Base-by-base conservation (phyloP, 257 asterid species). In the Solanum bulbocastanum region DNA sequence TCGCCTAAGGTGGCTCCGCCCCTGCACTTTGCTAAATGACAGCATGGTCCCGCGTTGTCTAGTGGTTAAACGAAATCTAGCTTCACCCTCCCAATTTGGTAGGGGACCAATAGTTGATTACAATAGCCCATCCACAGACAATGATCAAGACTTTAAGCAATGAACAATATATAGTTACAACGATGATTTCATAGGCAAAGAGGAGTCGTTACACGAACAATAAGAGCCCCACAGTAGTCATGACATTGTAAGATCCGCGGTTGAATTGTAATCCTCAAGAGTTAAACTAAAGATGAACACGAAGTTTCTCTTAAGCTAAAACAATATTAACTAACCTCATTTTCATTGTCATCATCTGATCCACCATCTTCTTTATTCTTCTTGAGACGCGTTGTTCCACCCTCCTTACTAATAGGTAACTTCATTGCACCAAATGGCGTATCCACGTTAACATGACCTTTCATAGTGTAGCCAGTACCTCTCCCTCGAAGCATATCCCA, bases 401-500 rank as follows among this genome's bases (percentile, higher is more conserved):
- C 96, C 91, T 96, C 99, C 95, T 93, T 97, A 42, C 92, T 88
- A 76, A 97, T 95, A 22, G 99, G 99, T 22, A 97, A 86, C 89
- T 95, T 97, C 99, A 97, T 97, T 13, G 91, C 94, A 83, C 98
- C 99, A 88, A 96, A 96, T 74, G 99, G 98, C 1, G 98, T 97
- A 75, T 93, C 97, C 66, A 93, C 99, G 69, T 95, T 85, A 73
- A 96, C 91, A 84, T 89, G 92, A 68, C 99, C 99, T 93, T 96
- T 97, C 91, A 97, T 95, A 66, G 93, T 68, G 71, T 97, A 97
- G 32, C 98, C 98, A 1, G 99, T 95, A 40, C 99, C 98, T 91
- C 66, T 92, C 58, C 99, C 99, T 83, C 98, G 91, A 5, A 97
- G 96, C 99, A 97, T 97, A 89, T 97, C 99, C 99, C 99, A 97